Evolutionary conservation across 495 filamentous ascomycete species (phyloP), one percentile per base, ranked within the genome.

Genomic region (Hyaloscypha finlandica): DNA sequence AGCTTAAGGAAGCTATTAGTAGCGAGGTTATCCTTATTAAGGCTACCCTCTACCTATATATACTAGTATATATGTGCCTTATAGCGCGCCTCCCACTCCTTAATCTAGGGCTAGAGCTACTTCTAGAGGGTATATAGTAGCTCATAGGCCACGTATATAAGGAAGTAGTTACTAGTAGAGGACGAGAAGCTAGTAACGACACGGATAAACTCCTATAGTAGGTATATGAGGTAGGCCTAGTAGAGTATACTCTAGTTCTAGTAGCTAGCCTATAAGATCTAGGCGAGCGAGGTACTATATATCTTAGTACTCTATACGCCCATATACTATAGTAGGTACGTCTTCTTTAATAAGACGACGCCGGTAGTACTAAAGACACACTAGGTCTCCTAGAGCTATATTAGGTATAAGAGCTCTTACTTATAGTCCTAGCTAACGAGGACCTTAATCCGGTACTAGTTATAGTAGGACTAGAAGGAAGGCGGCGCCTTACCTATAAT

Each of bases 41-140:
- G 61, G 39, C 61, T 12, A 25, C 61, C 61, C 11, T 63, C 1
- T 1, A 3, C 39, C 61, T 39, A 63, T 42, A 3, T 37, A 1
- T 37, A 12, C 35, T 3, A 3, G 35, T 3, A 37, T 0, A 3
- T 12, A 37, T 12, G 3, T n/a, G 20, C 61, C 39, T 63, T 25
- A 63, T 54, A 63, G 61, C 31, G 61, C 61, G 32, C 35, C 39
- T 63, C 11, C 39, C 39, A 63, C 39, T 63, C 39, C 42, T 63
- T 39, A 11, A 63, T 54, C 61, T 25, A 63, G 22, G 39, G 61
- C 61, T 39, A 63, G 37, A 63, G 61, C 61, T 63, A 39, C 42
- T 52, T 54, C 8, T 63, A 25, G 19, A 63, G 61, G 1, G 1
- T 20, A 39, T 29, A 32, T 14, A 25, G 61, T 20, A 39, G 61